Percentiles rank a stretch among this genome's conserved stretches.
Evolutionary conservation across 129 eudicot genomes (phyloP).

Genomic region (Saussurea involucrata): DNA sequence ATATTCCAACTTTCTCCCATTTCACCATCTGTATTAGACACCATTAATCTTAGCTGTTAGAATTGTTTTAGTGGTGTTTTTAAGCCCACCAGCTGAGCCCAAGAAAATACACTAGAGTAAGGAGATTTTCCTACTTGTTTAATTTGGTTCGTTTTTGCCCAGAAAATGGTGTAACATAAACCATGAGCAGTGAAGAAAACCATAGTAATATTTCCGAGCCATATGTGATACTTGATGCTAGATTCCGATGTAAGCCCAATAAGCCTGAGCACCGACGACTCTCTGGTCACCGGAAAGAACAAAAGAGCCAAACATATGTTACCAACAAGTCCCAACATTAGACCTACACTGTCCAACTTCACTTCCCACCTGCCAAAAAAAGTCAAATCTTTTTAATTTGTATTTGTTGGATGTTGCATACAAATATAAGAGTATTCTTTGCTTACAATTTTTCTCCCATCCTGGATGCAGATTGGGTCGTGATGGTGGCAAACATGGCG

Average conservation of each 20-base stretch:
- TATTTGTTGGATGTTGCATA: not conserved
- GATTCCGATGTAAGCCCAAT: slow-evolving; percentile 56
- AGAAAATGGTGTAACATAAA: slow-evolving; percentile 41
- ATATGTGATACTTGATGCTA: slow-evolving; percentile 59
- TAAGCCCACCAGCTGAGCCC: not conserved
- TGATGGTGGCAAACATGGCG: slow-evolving; percentile 45
- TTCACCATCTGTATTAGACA: slow-evolving; percentile 38
- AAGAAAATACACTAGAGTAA: not conserved
- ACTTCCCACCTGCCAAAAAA: slow-evolving; percentile 53
- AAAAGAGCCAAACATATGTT: slow-evolving; percentile 55
- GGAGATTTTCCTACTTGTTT: slow-evolving; percentile 25
- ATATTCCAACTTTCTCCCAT: slow-evolving; percentile 57
- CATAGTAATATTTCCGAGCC: slow-evolving; percentile 54
- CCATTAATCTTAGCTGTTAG: not conserved
- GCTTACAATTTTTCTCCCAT: slow-evolving; percentile 40
- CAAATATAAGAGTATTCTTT: not conserved
- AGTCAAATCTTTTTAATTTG: not conserved
- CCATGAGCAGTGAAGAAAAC: slow-evolving; percentile 56
- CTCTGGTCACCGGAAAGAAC: slow-evolving; percentile 67
- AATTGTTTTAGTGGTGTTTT: slow-evolving; percentile 2
- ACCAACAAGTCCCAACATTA: slow-evolving; percentile 47
- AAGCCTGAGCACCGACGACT: slow-evolving; percentile 45
- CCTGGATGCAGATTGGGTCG: slow-evolving; percentile 39
- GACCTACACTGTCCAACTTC: slow-evolving; percentile 41
- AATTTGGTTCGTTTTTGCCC: slow-evolving; percentile 48